These are phyloP conservation scores for Mortierella claussenii DNA, from an alignment of 192 early-diverging fungal species.

Conservation along the genomic window DNA sequence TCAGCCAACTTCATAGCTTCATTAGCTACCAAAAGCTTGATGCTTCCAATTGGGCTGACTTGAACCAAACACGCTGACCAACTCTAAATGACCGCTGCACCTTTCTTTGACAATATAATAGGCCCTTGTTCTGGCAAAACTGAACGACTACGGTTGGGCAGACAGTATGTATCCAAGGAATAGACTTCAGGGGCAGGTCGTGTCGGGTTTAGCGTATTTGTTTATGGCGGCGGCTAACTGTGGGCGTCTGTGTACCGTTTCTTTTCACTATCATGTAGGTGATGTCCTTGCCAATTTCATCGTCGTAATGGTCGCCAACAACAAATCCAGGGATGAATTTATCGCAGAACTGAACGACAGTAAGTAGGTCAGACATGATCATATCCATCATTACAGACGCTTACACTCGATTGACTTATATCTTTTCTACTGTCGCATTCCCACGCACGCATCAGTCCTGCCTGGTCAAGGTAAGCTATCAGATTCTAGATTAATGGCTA, in stretches of 20 bases:
- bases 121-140: slow-evolving; percentile 26
- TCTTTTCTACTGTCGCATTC: not conserved
- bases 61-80: no score
- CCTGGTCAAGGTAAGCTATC: slow-evolving; percentile 30
- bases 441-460: slow-evolving; percentile 7
- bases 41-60: no score
- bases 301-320: slow-evolving; percentile 52
- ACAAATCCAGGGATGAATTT: slow-evolving; percentile 36
- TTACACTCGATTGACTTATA: not conserved
- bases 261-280: slow-evolving; percentile 4
- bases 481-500: not conserved
- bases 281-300: slow-evolving; percentile 51
- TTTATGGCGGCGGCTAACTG: no score
- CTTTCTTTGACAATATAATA: no score
- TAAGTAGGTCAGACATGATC: slow-evolving; percentile 1
- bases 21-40: no score
- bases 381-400: not conserved
- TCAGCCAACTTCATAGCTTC: no score
- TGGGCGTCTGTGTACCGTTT: no score
- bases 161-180: slow-evolving; percentile 23
- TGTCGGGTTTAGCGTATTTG: not conserved
- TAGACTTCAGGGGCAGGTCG: not conserved
- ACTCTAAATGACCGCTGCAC: no score
- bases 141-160: slow-evolving; percentile 42
- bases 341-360: slow-evolving; percentile 37